Percentiles rank a stretch among this genome's conserved stretches.
These are phyloP conservation scores for Phaseolus lunatus DNA, from an alignment of 306 rosid genomes.

Conservation along the genomic window DNA sequence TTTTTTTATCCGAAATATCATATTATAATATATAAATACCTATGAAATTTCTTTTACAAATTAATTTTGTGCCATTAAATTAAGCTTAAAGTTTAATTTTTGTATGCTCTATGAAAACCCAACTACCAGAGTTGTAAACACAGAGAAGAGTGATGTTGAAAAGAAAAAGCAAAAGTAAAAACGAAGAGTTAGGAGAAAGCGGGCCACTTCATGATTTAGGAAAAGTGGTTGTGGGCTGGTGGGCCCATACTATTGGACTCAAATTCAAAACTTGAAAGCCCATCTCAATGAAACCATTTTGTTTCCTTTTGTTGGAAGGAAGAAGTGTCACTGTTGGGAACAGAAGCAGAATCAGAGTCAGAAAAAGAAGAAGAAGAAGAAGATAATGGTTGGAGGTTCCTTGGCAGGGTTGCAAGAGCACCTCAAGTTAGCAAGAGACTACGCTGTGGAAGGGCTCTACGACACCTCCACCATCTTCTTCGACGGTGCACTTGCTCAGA, in stretches of 20 bases:
- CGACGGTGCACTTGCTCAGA: slow-evolving; percentile 97
- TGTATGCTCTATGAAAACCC: too few species aligned
- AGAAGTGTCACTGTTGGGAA: neutral
- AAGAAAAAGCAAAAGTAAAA: slow-evolving; percentile 19
- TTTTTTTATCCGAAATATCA: too few species aligned
- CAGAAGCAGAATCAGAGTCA: neutral
- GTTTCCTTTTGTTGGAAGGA: neutral
- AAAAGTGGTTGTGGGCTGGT: slow-evolving; percentile 33
- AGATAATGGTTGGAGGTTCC: slow-evolving; percentile 68
- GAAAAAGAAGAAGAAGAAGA: neutral
- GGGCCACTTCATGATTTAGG: slow-evolving; percentile 15
- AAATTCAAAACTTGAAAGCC: slow-evolving; percentile 32
- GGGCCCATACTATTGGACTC: slow-evolving; percentile 39
- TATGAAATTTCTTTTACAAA: too few species aligned
- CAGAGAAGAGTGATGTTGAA: neutral
- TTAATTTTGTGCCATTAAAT: too few species aligned
- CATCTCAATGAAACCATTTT: neutral
- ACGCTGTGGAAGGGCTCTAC: slow-evolving; percentile 91
- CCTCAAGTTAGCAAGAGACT: slow-evolving; percentile 89
- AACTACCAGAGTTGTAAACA: too few species aligned
- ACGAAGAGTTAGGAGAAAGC: neutral
- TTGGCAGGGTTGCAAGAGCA: slow-evolving; percentile 88
- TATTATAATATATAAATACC: too few species aligned
- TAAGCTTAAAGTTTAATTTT: too few species aligned
- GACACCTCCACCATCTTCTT: slow-evolving; percentile 95